These are phyloP conservation scores for Candida rishiriensis DNA, from an alignment of 805 yeast species.

Conservation along the genomic window DNA sequence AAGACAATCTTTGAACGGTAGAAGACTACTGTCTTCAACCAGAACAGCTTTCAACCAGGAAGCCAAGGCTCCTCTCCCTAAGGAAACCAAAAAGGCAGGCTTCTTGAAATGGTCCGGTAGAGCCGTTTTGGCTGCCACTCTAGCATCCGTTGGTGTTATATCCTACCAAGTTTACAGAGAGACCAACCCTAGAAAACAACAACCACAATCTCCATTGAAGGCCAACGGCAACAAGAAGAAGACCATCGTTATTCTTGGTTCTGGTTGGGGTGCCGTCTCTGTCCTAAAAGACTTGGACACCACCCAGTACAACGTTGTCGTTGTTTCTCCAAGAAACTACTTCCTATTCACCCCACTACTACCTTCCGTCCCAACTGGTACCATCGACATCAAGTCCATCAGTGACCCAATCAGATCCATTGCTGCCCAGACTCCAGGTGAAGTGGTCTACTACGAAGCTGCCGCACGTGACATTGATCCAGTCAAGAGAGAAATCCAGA, in stretches of 20 bases:
- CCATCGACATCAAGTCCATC: constrained; percentile 84
- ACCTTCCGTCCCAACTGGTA: constrained; percentile 94
- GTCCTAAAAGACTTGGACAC: constrained; percentile 82
- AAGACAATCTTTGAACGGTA: background rate
- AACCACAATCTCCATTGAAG: constrained; percentile 47
- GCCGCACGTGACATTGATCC: constrained; percentile 85
- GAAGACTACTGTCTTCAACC: constrained; percentile 3
- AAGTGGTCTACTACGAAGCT: constrained; percentile 82
- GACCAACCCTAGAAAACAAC: constrained; percentile 54
- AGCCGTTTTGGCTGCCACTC: constrained; percentile 43
- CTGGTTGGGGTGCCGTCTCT: constrained; percentile 95
- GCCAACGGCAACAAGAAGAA: constrained; percentile 57
- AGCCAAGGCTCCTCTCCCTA: background rate
- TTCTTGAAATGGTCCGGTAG: constrained; percentile 41
- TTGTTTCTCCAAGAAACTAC: constrained; percentile 92
- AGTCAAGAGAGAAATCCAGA: constrained; percentile 53
- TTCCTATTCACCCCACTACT: constrained; percentile 93
- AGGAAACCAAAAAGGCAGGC: constrained; percentile 15
- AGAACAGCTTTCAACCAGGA: background rate
- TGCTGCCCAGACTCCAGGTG: constrained; percentile 71
- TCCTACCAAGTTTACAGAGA: constrained; percentile 64
- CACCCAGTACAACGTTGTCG: constrained; percentile 78
- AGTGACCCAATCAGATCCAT: constrained; percentile 90
- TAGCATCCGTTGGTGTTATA: constrained; percentile 51
- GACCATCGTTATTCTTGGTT: constrained; percentile 74